Conservation (phyloP, 176 grass and related monocot species). For the Triticum monococcum region DNA sequence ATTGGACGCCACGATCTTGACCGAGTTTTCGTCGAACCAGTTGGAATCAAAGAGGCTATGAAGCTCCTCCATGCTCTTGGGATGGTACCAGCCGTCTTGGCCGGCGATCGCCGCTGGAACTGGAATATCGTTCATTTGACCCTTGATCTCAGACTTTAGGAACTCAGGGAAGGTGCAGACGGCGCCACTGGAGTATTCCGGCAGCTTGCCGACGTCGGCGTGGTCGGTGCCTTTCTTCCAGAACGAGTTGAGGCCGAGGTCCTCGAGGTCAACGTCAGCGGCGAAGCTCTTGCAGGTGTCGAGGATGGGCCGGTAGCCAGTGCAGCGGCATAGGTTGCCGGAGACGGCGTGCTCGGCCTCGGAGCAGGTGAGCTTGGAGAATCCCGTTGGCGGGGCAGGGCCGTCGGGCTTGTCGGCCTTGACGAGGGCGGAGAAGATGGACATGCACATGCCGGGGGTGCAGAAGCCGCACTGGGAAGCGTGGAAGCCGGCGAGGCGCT, state of each 20-base stretch:
- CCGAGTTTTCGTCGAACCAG: conserved; percentile 26
- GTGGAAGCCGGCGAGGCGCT: conserved; percentile 70
- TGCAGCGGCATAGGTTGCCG: conserved; percentile 85
- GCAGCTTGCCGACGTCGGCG: conserved; percentile 36
- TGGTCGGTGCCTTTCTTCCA: conserved; percentile 54
- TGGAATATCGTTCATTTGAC: not conserved
- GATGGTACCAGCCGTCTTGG: conserved; percentile 46
- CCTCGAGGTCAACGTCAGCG: conserved; percentile 70
- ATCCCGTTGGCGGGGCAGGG: conserved; percentile 25
- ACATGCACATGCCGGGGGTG: conserved; percentile 92
- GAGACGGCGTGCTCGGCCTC: conserved; percentile 74
- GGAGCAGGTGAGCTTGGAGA: conserved; percentile 63
- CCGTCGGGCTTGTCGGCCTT: conserved; percentile 59
- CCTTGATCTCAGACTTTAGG: conserved; percentile 72
- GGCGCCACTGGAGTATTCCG: conserved; percentile 24
- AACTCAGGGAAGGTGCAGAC: conserved; percentile 76
- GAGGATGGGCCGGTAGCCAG: conserved; percentile 68
- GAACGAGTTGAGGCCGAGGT: conserved; percentile 82
- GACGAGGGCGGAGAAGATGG: conserved; percentile 71
- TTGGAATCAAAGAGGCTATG: conserved; percentile 43
- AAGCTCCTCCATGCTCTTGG: conserved; percentile 56
- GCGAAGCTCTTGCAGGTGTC: conserved; percentile 91
- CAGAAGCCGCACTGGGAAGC: conserved; percentile 95
- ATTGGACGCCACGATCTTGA: conserved; percentile 77
- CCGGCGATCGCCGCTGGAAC: not conserved